Evolutionary conservation across 192 early-diverging fungal genomes (phyloP), one percentile per base, ranked within the genome.

Genomic region (Coemansia sp.): DNA sequence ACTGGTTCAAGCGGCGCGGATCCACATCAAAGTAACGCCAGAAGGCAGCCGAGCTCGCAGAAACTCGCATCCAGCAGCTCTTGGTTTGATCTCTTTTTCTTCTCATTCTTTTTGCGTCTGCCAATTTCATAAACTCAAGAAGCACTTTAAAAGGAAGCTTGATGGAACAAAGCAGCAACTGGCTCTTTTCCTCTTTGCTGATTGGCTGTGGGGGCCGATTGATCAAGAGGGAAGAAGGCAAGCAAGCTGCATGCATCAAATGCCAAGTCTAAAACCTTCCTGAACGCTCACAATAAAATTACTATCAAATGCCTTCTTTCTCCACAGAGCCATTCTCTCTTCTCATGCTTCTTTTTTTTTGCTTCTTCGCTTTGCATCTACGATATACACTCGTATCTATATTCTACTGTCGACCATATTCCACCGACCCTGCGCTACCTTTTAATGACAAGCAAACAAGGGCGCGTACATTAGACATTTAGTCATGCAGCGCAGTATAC

Each of bases 1-100:
- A 76, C 74, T 82, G 79, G 79, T 82, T 82, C 68, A 82, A 82
- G 71, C 70, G 79, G 57, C 79, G 79, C 45, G 79, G 79, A 38
- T 82, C 79, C 51, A 82, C 79, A n/a, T 82, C 79, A 25, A 82
- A 70, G 55, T 67, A 68, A 50, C 41, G 60, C 13, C 17, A 61
- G 4, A 61, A 41, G 7, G 43, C 14, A 32, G 32, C 1, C 4
- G 32, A 32, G 38, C n/a, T 44, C 2, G 37, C 16, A 42, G 44
- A 12, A 12, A 9, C 8, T 0, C 44, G 5, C 44, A 45, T 45
- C 13, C 44, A 9, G 13, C 8, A 12, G 0, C 44, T 14, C 44
- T 45, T 45, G 44, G 13, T 45, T 45, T 14, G 9, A 7, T 10
- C 51, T 54, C 12, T 53, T 22, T 8, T 11, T 53, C 19, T 12